These are phyloP conservation scores for Sporobolomyces pararoseus DNA, from an alignment of 768 basidiomycete genomes.

Conservation along the genomic window DNA sequence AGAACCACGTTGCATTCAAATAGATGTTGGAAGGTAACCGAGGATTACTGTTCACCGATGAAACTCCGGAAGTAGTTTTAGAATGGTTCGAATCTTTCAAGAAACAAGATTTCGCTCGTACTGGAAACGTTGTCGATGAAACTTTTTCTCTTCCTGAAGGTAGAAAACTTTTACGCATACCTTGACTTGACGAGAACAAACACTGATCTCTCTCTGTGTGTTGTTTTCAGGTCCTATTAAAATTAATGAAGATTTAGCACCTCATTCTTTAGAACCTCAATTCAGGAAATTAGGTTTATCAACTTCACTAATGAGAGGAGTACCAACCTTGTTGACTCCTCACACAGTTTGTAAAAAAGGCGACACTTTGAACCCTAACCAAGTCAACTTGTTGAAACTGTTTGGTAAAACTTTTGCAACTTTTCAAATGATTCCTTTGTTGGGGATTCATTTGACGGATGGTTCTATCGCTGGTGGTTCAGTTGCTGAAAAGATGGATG, in stretches of 20 bases:
- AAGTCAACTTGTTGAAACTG: conserved; percentile 87
- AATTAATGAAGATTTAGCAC: conserved; percentile 72
- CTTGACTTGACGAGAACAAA: background rate
- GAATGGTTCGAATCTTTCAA: conserved; percentile 92
- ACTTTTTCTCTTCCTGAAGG: conserved; percentile 67
- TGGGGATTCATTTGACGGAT: conserved; percentile 37
- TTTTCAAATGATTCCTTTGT: conserved; percentile 40
- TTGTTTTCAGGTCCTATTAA: conserved; percentile 66
- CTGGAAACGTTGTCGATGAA: conserved; percentile 72
- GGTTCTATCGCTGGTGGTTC: conserved; percentile 29
- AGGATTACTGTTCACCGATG: conserved; percentile 86
- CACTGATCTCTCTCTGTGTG: too few relatives aligned
- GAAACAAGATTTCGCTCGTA: conserved; percentile 84
- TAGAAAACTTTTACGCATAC: conserved; percentile 35
- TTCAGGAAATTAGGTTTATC: conserved; percentile 83
- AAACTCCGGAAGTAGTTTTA: conserved; percentile 79
- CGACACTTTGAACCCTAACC: conserved; percentile 72
- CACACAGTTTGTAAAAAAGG: conserved; percentile 82
- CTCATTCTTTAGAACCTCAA: conserved; percentile 96
- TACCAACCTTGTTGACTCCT: conserved; percentile 70
- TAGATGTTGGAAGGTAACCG: conserved; percentile 94
- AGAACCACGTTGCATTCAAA: too few relatives aligned
- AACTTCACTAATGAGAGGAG: conserved; percentile 75
- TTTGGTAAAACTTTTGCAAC: conserved; percentile 83
- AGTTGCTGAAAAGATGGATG: background rate